Conservation (phyloP, 2,329 filamentous ascomycete species). For the Pseudogymnoascus sp. region DNA sequence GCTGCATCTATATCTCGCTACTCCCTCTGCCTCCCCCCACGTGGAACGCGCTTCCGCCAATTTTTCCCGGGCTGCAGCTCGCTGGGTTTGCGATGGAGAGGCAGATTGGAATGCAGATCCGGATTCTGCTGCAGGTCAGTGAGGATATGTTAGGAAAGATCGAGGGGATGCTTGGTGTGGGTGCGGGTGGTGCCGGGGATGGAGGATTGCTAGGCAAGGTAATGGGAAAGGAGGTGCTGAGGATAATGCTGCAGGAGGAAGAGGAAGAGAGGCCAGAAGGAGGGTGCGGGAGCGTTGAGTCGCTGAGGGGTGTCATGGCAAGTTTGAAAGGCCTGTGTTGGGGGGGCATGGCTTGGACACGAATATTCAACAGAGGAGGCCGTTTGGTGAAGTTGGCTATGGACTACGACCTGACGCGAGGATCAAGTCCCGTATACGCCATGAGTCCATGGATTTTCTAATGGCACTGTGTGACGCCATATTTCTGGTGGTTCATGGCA, state of each 20-base stretch:
- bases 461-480: too few species aligned
- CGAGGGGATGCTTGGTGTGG: background rate
- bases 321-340: background rate
- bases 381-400: too few species aligned
- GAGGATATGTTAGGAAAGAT: background rate
- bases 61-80: background rate
- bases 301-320: background rate
- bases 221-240: background rate
- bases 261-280: constrained; percentile 1
- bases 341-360: too few species aligned
- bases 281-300: background rate
- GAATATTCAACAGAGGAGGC: too few species aligned
- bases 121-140: background rate
- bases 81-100: background rate
- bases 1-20: background rate
- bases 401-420: too few species aligned
- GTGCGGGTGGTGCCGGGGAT: background rate
- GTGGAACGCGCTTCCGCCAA: background rate
- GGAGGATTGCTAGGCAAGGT: background rate
- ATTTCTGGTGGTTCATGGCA: too few species aligned
- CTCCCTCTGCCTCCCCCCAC: background rate
- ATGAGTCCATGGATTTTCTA: too few species aligned
- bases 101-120: background rate
- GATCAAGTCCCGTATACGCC: too few species aligned
- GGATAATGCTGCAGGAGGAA: constrained; percentile 1